phyloP scores from a whole-genome alignment of 1,139 yeast genomes.

The Taiozyma sp. region DNA sequence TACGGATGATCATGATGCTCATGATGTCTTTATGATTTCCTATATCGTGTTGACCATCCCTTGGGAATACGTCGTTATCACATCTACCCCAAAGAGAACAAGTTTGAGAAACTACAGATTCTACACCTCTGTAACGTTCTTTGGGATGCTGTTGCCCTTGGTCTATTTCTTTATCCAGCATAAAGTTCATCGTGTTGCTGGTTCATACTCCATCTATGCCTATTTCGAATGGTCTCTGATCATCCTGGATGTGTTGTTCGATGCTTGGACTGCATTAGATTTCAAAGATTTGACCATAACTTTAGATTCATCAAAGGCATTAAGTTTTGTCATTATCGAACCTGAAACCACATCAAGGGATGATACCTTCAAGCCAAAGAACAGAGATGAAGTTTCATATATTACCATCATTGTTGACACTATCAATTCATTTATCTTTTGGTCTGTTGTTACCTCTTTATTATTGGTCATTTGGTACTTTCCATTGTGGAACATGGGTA shows the following conservation, averaged over 20 bases:
- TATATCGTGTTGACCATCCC: conserved; percentile 88
- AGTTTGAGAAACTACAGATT: conserved; percentile 48
- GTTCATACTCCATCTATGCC: conserved; percentile 95
- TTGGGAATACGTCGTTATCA: conserved; percentile 69
- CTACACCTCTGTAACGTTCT: conserved; percentile 54
- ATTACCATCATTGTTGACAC: conserved; percentile 41
- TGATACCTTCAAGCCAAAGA: conserved; percentile 14
- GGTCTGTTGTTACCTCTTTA: conserved; percentile 79
- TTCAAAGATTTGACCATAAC: conserved; percentile 51
- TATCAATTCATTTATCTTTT: conserved; percentile 64
- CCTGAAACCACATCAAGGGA: conserved; percentile 1
- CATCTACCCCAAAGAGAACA: conserved; percentile 46
- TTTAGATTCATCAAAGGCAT: conserved; percentile 14
- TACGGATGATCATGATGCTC: conserved; percentile 95
- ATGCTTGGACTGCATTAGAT: conserved; percentile 71
- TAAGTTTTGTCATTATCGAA: conserved; percentile 22
- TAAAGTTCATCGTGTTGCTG: conserved; percentile 78
- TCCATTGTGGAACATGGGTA: conserved; percentile 98
- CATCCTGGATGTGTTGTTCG: conserved; percentile 76
- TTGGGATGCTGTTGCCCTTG: conserved; percentile 69
- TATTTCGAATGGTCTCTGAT: conserved; percentile 92
- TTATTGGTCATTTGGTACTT: conserved; percentile 92
- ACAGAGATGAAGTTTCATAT: conserved; percentile 26
- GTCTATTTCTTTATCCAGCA: conserved; percentile 90
- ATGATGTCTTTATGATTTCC: conserved; percentile 89